phyloP scores from a whole-genome alignment of 2,329 filamentous ascomycete species.

The Cordyceps tenuipes region DNA sequence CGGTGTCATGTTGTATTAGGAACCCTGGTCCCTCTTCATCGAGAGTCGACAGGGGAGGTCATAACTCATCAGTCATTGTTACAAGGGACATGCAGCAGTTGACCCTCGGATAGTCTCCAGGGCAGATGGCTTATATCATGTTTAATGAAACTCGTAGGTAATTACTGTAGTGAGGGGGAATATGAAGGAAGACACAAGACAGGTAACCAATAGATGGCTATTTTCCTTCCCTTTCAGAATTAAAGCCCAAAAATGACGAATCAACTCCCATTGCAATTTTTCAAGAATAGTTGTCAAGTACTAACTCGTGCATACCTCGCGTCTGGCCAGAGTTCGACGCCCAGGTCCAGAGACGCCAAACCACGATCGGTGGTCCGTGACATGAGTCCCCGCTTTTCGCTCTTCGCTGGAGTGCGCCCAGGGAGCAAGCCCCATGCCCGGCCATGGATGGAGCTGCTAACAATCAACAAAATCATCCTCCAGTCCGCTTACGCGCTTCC shows the following conservation, averaged over 20 bases:
- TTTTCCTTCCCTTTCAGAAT: no score
- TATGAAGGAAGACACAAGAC: no score
- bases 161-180: no score
- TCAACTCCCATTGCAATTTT: background rate
- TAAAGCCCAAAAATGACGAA: background rate
- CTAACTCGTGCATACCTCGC: background rate
- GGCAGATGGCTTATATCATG: background rate
- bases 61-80: background rate
- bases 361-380: conserved; percentile 17
- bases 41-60: background rate
- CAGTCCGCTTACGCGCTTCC: conserved; percentile 18
- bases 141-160: background rate
- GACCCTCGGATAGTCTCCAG: background rate
- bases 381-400: conserved; percentile 13
- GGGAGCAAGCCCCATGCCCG: no score
- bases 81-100: background rate
- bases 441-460: conserved; percentile 6
- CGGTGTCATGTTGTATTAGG: background rate
- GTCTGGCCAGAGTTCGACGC: background rate
- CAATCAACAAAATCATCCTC: conserved; percentile 19
- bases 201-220: no score
- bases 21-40: background rate
- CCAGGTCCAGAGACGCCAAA: conserved; percentile 3
- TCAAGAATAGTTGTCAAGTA: background rate
- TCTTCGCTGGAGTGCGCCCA: conserved; percentile 8